Percentiles rank a stretch among this genome's conserved stretches.
Evolutionary conservation across 1,284 basidiomycete species (phyloP).

Genomic region (Leccinum subfulvum): DNA sequence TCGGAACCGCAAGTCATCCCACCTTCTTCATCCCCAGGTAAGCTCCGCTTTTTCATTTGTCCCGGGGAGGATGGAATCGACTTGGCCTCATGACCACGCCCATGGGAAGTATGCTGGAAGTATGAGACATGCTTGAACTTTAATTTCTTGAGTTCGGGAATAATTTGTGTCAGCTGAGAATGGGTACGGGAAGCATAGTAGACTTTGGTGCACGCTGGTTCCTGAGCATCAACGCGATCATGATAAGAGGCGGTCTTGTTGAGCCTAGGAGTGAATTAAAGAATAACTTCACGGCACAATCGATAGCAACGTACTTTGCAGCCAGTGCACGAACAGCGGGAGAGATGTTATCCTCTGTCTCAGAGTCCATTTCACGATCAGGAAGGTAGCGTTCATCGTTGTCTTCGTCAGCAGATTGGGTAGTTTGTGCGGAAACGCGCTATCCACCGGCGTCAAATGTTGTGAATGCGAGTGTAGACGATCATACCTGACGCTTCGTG

Average conservation of each 20-base stretch:
- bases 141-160: slow-evolving; percentile 82
- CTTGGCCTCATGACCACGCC: slow-evolving; percentile 12
- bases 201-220: slow-evolving; percentile 75
- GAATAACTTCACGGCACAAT: background rate
- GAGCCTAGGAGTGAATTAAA: slow-evolving; percentile 16
- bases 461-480: background rate
- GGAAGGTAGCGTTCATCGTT: slow-evolving; percentile 68
- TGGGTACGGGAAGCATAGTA: slow-evolving; percentile 96
- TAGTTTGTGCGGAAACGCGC: slow-evolving; percentile 18
- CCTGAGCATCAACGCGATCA: slow-evolving; percentile 35
- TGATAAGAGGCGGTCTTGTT: slow-evolving; percentile 7
- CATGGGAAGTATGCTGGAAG: slow-evolving; percentile 1
- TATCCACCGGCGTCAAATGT: slow-evolving; percentile 19
- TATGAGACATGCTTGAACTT: slow-evolving; percentile 37
- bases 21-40: slow-evolving; percentile 27
- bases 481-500: slow-evolving; percentile 57
- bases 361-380: slow-evolving; percentile 37
- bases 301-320: slow-evolving; percentile 55
- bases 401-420: slow-evolving; percentile 20
- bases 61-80: slow-evolving; percentile 1
- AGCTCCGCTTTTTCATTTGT: slow-evolving; percentile 22
- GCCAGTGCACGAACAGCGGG: slow-evolving; percentile 81
- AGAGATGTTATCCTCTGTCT: slow-evolving; percentile 63
- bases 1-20: background rate
- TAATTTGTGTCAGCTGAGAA: slow-evolving; percentile 89